Conservation (phyloP, 139 green algal genomes). For the Marvania coccoides region DNA sequence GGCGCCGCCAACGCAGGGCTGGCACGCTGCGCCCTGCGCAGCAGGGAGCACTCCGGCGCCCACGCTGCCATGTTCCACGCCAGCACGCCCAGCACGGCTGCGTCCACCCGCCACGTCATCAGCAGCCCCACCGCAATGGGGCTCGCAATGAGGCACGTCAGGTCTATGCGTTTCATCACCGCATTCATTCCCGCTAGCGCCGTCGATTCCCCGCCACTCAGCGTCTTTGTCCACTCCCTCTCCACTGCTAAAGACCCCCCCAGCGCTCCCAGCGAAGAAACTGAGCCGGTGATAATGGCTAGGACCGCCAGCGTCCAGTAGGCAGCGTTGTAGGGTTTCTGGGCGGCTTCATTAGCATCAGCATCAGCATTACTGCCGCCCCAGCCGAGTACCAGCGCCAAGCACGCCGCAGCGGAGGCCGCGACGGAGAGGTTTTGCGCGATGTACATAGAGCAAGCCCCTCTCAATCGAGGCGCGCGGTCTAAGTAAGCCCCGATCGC, state of each 20-base stretch:
- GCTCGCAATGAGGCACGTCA: conserved; percentile 56
- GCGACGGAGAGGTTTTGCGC: conserved; percentile 43
- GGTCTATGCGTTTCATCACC: conserved; percentile 73
- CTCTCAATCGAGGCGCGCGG: conserved; percentile 24
- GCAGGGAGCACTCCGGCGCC: conserved; percentile 49
- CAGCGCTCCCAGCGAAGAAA: conserved; percentile 43
- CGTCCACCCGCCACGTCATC: conserved; percentile 46
- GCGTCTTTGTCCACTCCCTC: conserved; percentile 38
- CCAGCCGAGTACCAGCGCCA: neutral
- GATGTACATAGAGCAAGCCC: conserved; percentile 32
- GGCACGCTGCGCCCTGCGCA: conserved; percentile 20
- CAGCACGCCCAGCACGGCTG: conserved; percentile 22
- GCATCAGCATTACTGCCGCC: no score
- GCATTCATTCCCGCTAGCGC: conserved; percentile 43
- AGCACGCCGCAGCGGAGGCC: neutral
- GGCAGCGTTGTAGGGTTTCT: neutral
- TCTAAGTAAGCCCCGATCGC: conserved; percentile 40
- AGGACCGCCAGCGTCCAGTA: conserved; percentile 35
- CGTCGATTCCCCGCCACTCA: conserved; percentile 31
- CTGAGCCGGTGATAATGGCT: conserved; percentile 30
- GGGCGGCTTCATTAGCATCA: no score
- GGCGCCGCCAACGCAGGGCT: conserved; percentile 1
- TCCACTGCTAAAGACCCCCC: conserved; percentile 57
- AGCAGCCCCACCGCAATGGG: conserved; percentile 55
- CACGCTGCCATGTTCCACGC: conserved; percentile 50